Conservation (phyloP, 108 stramenopile species). For the Nitzschia sp. region DNA sequence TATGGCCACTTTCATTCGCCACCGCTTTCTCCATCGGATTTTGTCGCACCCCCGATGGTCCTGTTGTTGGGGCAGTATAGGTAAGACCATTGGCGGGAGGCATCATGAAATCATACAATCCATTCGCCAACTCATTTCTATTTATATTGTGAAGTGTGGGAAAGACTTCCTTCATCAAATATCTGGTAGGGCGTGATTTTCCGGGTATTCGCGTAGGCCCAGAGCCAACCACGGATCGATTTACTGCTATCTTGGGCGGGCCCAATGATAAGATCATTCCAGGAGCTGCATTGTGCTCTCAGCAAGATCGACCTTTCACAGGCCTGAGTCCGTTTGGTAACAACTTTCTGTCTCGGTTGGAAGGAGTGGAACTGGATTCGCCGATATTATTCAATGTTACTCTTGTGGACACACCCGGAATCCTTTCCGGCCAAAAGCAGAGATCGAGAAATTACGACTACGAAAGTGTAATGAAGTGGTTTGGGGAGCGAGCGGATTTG, state of each 20-base stretch:
- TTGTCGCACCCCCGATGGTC: conserved; percentile 97
- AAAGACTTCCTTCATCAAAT: conserved; percentile 93
- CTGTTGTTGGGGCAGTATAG: conserved; percentile 93
- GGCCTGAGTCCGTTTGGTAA: conserved; percentile 96
- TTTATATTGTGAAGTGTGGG: conserved; percentile 81
- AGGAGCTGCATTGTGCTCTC: conserved; percentile 92
- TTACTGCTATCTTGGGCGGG: conserved; percentile 82
- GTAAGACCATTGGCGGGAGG: too few species aligned
- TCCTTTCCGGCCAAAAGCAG: conserved; percentile 98
- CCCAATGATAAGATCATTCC: conserved; percentile 83
- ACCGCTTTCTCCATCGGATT: conserved; percentile 93
- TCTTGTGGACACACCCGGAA: conserved; percentile 98
- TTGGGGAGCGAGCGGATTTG: conserved; percentile 96
- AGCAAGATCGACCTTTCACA: conserved; percentile 91
- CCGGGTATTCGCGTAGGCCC: conserved; percentile 97
- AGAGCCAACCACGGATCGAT: conserved; percentile 94
- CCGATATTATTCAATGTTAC: conserved; percentile 90
- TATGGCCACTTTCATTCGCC: conserved; percentile 99
- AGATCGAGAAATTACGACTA: conserved; percentile 93
- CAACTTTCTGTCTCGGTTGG: conserved; percentile 92
- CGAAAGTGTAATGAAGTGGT: conserved; percentile 96
- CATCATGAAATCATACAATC: too few species aligned
- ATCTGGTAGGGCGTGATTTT: conserved; percentile 91
- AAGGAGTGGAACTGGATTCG: conserved; percentile 83
- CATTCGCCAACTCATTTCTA: too few species aligned